phyloP scores from a whole-genome alignment of 345 rosid species.

The Odontarrhena argentea region DNA sequence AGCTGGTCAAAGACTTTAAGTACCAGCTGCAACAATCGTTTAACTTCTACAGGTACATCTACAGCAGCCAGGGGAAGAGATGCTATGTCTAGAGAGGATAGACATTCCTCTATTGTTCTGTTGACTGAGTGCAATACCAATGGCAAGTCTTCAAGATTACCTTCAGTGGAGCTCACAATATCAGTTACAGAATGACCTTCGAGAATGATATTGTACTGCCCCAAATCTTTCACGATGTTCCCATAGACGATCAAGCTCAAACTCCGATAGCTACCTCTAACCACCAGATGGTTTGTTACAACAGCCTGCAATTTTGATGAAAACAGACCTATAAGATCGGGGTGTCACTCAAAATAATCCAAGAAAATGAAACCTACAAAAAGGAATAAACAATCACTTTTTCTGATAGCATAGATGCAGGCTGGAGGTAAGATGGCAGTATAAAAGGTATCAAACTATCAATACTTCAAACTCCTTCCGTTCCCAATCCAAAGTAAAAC shows the following conservation, averaged over 20 bases:
- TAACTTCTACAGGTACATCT: constrained; percentile 73
- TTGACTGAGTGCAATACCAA: constrained; percentile 68
- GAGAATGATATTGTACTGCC: constrained; percentile 93
- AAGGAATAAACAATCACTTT: constrained; percentile 9
- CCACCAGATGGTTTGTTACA: constrained; percentile 94
- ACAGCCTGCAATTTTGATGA: constrained; percentile 70
- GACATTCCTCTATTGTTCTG: constrained; percentile 68
- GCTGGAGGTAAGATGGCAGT: constrained; percentile 6
- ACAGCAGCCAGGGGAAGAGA: constrained; percentile 54
- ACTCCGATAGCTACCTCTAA: constrained; percentile 95
- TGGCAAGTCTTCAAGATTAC: constrained; percentile 92
- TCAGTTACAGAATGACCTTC: constrained; percentile 86
- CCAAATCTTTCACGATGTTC: constrained; percentile 94
- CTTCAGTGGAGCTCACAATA: constrained; percentile 85
- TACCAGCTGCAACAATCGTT: constrained; percentile 64
- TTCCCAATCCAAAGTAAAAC: constrained; percentile 19
- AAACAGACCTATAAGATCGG: constrained; percentile 18
- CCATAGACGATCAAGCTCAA: constrained; percentile 90
- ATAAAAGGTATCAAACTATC: constrained; percentile 1
- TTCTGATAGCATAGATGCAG: constrained; percentile 3
- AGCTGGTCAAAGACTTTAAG: constrained; percentile 62
- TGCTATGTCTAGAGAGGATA: constrained; percentile 63
- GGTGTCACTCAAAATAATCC: constrained; percentile 7
- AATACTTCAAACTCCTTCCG: not conserved
- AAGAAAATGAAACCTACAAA: constrained; percentile 15